Percentiles rank a stretch among this genome's conserved stretches.
These are phyloP conservation scores for Mortierella sp. DNA, from an alignment of 371 early-diverging fungal genomes.

Conservation along the genomic window DNA sequence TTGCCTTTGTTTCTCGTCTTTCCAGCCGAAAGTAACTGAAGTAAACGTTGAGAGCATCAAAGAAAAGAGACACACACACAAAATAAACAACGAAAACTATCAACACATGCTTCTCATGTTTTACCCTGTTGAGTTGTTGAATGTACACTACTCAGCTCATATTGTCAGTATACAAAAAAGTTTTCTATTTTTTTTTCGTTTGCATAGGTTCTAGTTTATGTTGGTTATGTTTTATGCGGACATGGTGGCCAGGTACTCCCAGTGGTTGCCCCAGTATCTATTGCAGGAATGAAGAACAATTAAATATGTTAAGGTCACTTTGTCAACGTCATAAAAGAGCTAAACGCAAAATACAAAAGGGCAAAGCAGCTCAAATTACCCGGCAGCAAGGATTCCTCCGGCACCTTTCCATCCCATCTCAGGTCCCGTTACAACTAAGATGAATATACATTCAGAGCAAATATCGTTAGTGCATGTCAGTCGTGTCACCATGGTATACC, in stretches of 20 bases:
- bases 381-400: slow-evolving; percentile 65
- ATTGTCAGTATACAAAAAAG: background rate
- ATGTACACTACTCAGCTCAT: too few relatives aligned
- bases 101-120: slow-evolving; percentile 3
- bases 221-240: slow-evolving; percentile 17
- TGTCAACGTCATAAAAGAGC: too few relatives aligned
- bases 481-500: background rate
- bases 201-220: background rate
- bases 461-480: background rate
- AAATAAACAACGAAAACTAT: background rate
- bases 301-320: background rate
- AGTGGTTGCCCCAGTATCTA: slow-evolving; percentile 57
- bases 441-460: background rate
- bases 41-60: background rate
- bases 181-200: background rate
- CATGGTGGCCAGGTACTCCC: slow-evolving; percentile 53
- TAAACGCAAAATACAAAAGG: background rate
- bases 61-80: too few relatives aligned
- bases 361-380: slow-evolving; percentile 43
- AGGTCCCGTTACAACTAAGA: slow-evolving; percentile 57
- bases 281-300: background rate
- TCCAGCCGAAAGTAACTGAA: background rate
- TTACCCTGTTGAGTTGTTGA: background rate
- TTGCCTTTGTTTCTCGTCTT: background rate
- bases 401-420: slow-evolving; percentile 61